Conservation (phyloP, 2,329 filamentous ascomycete genomes). For the Eurotiales sp. region DNA sequence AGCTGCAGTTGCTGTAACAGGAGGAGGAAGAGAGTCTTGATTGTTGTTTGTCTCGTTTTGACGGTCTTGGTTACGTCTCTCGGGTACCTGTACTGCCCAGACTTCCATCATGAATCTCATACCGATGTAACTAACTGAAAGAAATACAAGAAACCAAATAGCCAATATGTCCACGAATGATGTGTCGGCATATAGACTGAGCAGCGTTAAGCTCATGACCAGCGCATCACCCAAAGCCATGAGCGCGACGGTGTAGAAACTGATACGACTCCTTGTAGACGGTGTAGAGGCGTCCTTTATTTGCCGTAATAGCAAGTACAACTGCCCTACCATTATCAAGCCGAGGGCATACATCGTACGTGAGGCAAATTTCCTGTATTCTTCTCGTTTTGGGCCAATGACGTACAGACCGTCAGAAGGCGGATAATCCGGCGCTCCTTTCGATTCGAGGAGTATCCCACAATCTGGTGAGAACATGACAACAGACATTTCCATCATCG, state of each 20-base stretch:
- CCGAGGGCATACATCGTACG: constrained; percentile 53
- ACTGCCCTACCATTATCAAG: constrained; percentile 48
- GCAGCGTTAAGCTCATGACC: constrained; percentile 52
- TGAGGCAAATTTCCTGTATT: constrained; percentile 50
- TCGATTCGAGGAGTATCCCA: constrained; percentile 61
- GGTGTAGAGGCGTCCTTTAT: constrained; percentile 63
- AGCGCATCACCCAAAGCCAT: constrained; percentile 61
- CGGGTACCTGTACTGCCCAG: constrained; percentile 58
- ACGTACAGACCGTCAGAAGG: constrained; percentile 52
- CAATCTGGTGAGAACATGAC: constrained; percentile 63
- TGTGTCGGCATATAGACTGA: constrained; percentile 54
- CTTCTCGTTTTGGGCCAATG: constrained; percentile 55
- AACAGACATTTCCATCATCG: constrained; percentile 56
- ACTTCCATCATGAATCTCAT: constrained; percentile 65
- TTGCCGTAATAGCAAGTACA: constrained; percentile 57
- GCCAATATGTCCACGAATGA: constrained; percentile 55
- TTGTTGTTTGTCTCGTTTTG: constrained; percentile 27
- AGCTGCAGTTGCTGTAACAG: constrained; percentile 46
- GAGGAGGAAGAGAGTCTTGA: constrained; percentile 45
- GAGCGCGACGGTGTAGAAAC: constrained; percentile 61
- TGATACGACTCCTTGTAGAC: constrained; percentile 61
- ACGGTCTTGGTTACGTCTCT: constrained; percentile 35
- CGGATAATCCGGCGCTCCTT: constrained; percentile 53
- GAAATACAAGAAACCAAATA: constrained; percentile 56
- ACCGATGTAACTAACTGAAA: constrained; percentile 59